Percentiles rank a stretch among this genome's conserved stretches.
Conservation (phyloP, 192 early-diverging fungal genomes). For the Coemansia sp. region DNA sequence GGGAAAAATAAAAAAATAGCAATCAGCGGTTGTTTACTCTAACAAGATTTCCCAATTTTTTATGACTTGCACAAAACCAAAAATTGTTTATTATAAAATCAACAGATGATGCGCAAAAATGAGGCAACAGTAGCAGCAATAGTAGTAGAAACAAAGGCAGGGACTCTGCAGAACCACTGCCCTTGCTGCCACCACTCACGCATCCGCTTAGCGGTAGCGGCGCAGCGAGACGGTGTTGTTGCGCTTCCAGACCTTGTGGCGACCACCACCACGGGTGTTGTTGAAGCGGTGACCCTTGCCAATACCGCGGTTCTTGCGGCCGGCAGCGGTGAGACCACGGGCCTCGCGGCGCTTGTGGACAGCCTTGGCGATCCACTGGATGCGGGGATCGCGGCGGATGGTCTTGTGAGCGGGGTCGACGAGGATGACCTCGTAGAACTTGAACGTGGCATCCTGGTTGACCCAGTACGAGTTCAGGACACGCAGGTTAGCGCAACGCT, state of each 20-base stretch:
- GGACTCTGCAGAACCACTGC: not conserved
- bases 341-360: conserved; percentile 99
- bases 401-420: conserved; percentile 98
- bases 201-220: conserved; percentile 79
- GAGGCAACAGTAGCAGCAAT: not conserved
- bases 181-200: conserved; percentile 7
- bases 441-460: conserved; percentile 99
- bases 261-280: conserved; percentile 95
- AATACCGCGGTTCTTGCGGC: conserved; percentile 96
- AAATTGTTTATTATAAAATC: not conserved
- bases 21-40: not conserved
- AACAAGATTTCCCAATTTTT: not conserved
- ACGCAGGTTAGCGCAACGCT: conserved; percentile 95
- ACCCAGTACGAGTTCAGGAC: conserved; percentile 99
- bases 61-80: not conserved
- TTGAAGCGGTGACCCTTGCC: conserved; percentile 96
- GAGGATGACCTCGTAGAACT: conserved; percentile 99
- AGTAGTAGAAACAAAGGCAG: conserved; percentile 1
- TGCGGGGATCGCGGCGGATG: conserved; percentile 97
- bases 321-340: conserved; percentile 95
- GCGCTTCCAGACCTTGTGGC: conserved; percentile 88
- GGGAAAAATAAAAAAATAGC: not conserved
- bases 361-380: conserved; percentile 98
- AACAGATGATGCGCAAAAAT: not conserved
- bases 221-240: conserved; percentile 95